These are phyloP conservation scores for Brasenia schreberi DNA, from an alignment of 164 flowering plant species.

Conservation along the genomic window DNA sequence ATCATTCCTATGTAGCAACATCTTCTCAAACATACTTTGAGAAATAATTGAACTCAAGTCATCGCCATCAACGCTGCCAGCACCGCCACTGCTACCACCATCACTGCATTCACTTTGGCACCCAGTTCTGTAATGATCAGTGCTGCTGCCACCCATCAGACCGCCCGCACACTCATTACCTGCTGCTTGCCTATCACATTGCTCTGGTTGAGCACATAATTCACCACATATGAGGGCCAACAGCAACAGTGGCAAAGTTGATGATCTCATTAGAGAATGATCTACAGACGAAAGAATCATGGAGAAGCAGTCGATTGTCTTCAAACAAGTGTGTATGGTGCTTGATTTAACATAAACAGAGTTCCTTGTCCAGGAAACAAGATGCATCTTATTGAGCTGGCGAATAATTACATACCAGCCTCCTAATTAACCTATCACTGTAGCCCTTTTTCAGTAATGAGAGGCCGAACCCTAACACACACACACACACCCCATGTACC, in stretches of 20 bases:
- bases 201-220: background rate
- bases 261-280: background rate
- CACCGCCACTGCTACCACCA: background rate
- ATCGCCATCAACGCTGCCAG: too few relatives aligned
- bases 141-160: constrained; percentile 1
- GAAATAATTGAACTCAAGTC: background rate
- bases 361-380: too few relatives aligned
- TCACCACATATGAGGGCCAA: background rate
- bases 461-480: too few relatives aligned
- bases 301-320: too few relatives aligned
- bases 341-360: too few relatives aligned
- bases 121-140: background rate
- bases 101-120: background rate
- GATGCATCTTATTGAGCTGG: background rate
- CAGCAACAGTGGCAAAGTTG: background rate
- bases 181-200: constrained; percentile 4
- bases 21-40: background rate
- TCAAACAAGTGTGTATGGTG: background rate
- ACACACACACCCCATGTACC: too few relatives aligned
- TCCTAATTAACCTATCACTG: too few relatives aligned
- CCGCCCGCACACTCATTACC: constrained; percentile 4
- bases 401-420: too few relatives aligned
- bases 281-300: background rate
- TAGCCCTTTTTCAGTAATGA: too few relatives aligned
- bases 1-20: constrained; percentile 5